A percentile compares a stretch with the other conserved stretches of the same genome.
Conservation (phyloP, 139 green algal species). For the Tetraselmis chui region DNA sequence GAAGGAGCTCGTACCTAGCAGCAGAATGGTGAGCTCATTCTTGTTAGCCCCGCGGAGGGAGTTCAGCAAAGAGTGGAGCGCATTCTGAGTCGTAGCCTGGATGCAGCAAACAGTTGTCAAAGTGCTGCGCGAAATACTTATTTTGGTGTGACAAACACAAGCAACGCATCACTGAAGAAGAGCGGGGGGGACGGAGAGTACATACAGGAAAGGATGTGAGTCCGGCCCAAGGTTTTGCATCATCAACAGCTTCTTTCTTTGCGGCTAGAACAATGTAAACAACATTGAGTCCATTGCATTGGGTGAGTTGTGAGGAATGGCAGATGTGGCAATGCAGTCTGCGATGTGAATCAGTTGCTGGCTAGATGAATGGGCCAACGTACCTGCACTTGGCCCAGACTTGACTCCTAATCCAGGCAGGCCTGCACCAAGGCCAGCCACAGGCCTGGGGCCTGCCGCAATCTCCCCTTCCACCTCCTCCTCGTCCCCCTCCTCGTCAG, state of each 20-base stretch:
- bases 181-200: neutral
- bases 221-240: conserved; percentile 3
- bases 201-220: conserved; percentile 2
- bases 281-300: neutral
- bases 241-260: neutral
- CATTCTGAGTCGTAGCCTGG: conserved; percentile 39
- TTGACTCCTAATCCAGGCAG: neutral
- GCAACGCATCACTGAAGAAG: neutral
- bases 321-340: neutral
- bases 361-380: no score
- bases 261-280: neutral
- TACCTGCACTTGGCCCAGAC: neutral
- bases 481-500: neutral
- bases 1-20: conserved; percentile 34
- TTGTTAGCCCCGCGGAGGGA: conserved; percentile 30
- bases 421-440: neutral
- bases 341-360: neutral
- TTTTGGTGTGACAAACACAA: neutral
- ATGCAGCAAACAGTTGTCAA: conserved; percentile 6
- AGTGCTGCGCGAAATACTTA: neutral
- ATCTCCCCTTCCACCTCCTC: neutral
- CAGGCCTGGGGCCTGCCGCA: no score
- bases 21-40: conserved; percentile 48
- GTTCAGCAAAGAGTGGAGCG: conserved; percentile 25
- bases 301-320: neutral